Evolutionary conservation across 2,329 filamentous ascomycete species (phyloP).

Genomic region (Cercospora zeina): DNA sequence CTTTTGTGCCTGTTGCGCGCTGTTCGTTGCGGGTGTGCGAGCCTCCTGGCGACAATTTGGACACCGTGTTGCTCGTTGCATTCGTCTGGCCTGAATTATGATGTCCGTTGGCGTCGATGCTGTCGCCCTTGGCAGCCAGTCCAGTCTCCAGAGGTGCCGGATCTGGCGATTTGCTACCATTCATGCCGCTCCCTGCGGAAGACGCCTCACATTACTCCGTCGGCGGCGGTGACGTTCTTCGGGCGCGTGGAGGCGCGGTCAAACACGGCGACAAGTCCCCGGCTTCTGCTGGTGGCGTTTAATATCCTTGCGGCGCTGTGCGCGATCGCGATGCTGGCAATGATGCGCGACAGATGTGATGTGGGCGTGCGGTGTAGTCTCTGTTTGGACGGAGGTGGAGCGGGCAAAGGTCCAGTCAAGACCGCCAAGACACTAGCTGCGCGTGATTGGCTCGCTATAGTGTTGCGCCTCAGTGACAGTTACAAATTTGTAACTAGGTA

Average conservation of each 20-base stretch:
- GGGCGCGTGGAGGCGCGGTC: slow-evolving; percentile 14
- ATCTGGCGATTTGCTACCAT: slow-evolving; percentile 36
- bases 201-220: slow-evolving; percentile 20
- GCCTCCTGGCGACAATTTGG: slow-evolving; percentile 20
- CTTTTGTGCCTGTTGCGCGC: slow-evolving; percentile 11
- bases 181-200: slow-evolving; percentile 32
- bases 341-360: slow-evolving; percentile 1
- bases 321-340: background rate
- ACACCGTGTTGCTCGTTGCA: background rate
- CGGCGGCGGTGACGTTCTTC: slow-evolving; percentile 6
- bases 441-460: background rate
- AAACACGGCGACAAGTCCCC: background rate
- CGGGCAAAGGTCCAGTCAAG: background rate
- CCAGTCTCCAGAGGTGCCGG: slow-evolving; percentile 26
- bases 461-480: too few relatives aligned
- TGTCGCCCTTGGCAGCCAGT: slow-evolving; percentile 1
- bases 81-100: slow-evolving; percentile 10
- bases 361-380: slow-evolving; percentile 3
- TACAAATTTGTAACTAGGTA: too few relatives aligned
- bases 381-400: slow-evolving; percentile 3
- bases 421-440: background rate
- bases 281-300: background rate
- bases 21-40: slow-evolving; percentile 21
- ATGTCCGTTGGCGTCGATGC: slow-evolving; percentile 17
- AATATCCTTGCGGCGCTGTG: background rate